Evolutionary conservation across 1,284 basidiomycete species (phyloP).

Genomic region (Termitomyces sp.): DNA sequence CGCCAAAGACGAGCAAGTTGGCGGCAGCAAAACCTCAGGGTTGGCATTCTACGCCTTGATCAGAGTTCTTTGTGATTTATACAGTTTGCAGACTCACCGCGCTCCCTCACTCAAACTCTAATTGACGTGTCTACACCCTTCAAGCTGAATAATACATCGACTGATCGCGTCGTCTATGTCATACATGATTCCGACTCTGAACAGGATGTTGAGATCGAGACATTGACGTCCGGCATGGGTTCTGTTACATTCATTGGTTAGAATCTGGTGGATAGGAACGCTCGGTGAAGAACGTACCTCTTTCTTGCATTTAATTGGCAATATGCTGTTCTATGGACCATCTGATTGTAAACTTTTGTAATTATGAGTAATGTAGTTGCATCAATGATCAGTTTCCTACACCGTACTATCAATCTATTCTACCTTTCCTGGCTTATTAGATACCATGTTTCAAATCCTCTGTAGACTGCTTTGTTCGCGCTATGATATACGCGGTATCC

Average conservation of each 20-base stretch:
- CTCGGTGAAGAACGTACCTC: background rate
- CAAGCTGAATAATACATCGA: background rate
- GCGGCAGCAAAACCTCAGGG: conserved; percentile 44
- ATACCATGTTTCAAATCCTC: background rate
- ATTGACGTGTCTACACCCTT: background rate
- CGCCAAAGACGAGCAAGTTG: conserved; percentile 41
- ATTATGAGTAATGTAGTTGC: background rate
- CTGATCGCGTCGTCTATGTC: conserved; percentile 10
- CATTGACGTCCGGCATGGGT: conserved; percentile 22
- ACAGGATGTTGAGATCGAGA: conserved; percentile 22
- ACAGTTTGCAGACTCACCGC: conserved; percentile 32
- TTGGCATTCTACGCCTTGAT: conserved; percentile 15
- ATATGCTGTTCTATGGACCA: background rate
- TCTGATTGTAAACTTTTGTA: background rate
- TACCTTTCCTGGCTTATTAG: background rate
- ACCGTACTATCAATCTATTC: background rate
- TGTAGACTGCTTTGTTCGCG: background rate
- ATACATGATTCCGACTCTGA: conserved; percentile 22
- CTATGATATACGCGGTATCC: background rate
- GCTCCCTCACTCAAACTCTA: conserved; percentile 7
- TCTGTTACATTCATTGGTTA: conserved; percentile 13
- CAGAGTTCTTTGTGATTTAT: background rate
- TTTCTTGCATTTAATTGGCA: background rate
- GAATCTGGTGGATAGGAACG: background rate
- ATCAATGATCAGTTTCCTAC: background rate